phyloP scores from a whole-genome alignment of 1,139 yeast species.

The Williopsis jadinii region DNA sequence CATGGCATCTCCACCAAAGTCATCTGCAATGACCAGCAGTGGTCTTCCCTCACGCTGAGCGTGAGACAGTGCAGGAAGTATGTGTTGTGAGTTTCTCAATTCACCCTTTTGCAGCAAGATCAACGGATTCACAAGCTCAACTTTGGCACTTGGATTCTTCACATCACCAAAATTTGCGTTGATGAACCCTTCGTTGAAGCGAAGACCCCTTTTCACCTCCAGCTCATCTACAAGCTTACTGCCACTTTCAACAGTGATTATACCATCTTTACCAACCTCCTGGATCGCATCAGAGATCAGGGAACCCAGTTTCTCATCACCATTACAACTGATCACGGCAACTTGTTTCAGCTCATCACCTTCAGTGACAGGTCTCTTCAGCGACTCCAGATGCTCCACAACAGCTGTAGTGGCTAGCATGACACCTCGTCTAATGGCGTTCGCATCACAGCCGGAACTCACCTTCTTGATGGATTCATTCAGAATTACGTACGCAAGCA shows the following conservation, averaged over 20 bases:
- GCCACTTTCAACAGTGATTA: constrained; percentile 20
- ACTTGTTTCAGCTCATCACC: constrained; percentile 21
- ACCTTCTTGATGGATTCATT: constrained; percentile 17
- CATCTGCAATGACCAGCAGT: constrained; percentile 19
- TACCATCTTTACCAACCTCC: constrained; percentile 24
- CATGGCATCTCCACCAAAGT: constrained; percentile 20
- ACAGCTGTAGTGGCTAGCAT: constrained; percentile 14
- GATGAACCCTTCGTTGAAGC: constrained; percentile 20
- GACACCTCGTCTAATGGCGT: constrained; percentile 19
- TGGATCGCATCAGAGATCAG: constrained; percentile 20
- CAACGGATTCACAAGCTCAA: constrained; percentile 17
- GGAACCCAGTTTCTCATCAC: constrained; percentile 17
- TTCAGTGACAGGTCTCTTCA: constrained; percentile 12
- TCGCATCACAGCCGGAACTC: constrained; percentile 21
- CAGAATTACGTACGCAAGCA: constrained; percentile 20
- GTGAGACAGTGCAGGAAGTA: constrained; percentile 19
- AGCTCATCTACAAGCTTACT: constrained; percentile 18
- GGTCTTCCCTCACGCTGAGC: constrained; percentile 20
- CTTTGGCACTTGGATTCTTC: constrained; percentile 16
- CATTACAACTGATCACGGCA: constrained; percentile 20
- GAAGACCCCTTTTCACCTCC: constrained; percentile 20
- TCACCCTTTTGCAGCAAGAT: constrained; percentile 19
- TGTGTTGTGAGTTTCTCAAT: constrained; percentile 18
- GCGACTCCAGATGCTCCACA: constrained; percentile 14
- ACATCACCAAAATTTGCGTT: constrained; percentile 20